Evolutionary conservation across 495 filamentous ascomycete genomes (phyloP).

Genomic region (Daldinia loculata): DNA sequence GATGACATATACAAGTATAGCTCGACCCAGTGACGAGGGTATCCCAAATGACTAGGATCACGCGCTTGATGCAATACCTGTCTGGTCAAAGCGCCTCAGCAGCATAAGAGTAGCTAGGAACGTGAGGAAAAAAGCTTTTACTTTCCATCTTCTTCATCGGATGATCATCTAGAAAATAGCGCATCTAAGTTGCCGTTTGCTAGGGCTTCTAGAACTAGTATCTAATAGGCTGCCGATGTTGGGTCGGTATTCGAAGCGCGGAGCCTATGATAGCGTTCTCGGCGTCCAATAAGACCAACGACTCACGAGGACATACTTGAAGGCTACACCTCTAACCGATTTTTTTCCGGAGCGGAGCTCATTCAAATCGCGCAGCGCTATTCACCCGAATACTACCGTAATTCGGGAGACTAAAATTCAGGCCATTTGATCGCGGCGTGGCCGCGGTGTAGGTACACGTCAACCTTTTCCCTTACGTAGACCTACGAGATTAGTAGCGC

Average conservation of each 20-base stretch:
- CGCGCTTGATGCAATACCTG: conserved; percentile 15
- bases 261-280: conserved; percentile 9
- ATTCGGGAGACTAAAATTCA: not conserved
- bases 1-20: conserved; percentile 14
- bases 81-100: conserved; percentile 18
- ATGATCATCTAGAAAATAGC: conserved; percentile 30
- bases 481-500: not conserved
- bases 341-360: not conserved
- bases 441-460: conserved; percentile 10
- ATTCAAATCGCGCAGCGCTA: conserved; percentile 1
- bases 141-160: conserved; percentile 28
- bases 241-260: conserved; percentile 20
- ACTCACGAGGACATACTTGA: not conserved
- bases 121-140: conserved; percentile 4
- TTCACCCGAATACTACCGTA: not conserved
- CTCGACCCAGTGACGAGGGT: conserved; percentile 19
- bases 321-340: not conserved
- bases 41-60: conserved; percentile 21
- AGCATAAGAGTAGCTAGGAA: conserved; percentile 11
- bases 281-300: conserved; percentile 6
- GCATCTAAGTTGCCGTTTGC: conserved; percentile 19
- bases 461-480: conserved; percentile 1
- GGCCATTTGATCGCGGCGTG: conserved; percentile 5
- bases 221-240: conserved; percentile 15
- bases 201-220: conserved; percentile 10